phyloP scores from a whole-genome alignment of 2,329 filamentous ascomycete species.

The Capronia americana region DNA sequence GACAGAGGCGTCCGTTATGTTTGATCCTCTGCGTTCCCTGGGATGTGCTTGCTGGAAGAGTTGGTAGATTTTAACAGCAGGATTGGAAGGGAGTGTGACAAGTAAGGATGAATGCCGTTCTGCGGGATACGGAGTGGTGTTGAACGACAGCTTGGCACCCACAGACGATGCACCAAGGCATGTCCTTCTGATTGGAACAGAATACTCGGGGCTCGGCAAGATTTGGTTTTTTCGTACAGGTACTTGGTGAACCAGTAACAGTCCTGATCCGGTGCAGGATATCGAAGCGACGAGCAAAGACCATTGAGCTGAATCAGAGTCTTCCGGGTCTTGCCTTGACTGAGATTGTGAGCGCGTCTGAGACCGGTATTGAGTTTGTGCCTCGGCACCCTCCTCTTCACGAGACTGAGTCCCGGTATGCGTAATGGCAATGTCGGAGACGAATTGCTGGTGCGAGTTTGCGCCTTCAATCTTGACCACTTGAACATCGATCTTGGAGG shows the following conservation, averaged over 20 bases:
- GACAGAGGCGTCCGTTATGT: slow-evolving; percentile 43
- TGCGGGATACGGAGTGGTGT: slow-evolving; percentile 59
- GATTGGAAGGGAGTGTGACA: slow-evolving; percentile 58
- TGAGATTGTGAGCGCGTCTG: slow-evolving; percentile 41
- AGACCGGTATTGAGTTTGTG: slow-evolving; percentile 43
- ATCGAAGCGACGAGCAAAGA: slow-evolving; percentile 55
- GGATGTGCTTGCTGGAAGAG: slow-evolving; percentile 51
- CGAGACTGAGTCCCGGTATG: slow-evolving; percentile 50
- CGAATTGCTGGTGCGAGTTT: slow-evolving; percentile 58
- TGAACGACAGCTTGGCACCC: slow-evolving; percentile 57
- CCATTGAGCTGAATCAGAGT: slow-evolving; percentile 44
- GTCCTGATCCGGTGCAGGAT: slow-evolving; percentile 53
- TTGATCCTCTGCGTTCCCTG: slow-evolving; percentile 43
- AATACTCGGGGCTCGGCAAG: slow-evolving; percentile 45
- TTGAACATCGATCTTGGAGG: slow-evolving; percentile 52
- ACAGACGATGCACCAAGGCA: slow-evolving; percentile 58
- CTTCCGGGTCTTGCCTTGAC: slow-evolving; percentile 29
- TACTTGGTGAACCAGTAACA: slow-evolving; percentile 54
- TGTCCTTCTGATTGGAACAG: slow-evolving; percentile 55
- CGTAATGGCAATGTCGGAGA: slow-evolving; percentile 59
- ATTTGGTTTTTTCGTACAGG: slow-evolving; percentile 43
- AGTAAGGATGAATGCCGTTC: slow-evolving; percentile 61
- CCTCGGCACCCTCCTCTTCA: slow-evolving; percentile 43
- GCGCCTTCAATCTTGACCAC: slow-evolving; percentile 55
- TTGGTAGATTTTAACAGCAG: slow-evolving; percentile 64